A percentile compares a stretch with the other conserved stretches of the same genome.
phyloP scores from a whole-genome alignment of 495 filamentous ascomycete genomes.

The Penicillium turbatum region DNA sequence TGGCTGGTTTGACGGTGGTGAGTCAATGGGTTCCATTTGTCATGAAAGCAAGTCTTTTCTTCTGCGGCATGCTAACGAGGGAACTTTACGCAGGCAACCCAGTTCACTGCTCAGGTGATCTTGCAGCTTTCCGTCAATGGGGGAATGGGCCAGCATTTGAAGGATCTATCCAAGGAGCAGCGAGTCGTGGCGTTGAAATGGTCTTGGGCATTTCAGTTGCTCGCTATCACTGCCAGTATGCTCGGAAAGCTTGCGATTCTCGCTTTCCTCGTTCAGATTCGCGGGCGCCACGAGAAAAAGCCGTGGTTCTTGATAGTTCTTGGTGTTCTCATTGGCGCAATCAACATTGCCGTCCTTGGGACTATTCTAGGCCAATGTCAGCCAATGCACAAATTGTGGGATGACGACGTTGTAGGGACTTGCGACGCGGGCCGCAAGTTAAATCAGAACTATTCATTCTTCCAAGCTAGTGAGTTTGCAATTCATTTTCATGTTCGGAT shows the following conservation, averaged over 20 bases:
- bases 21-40: neutral
- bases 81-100: neutral
- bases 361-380: slow-evolving; percentile 24
- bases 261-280: slow-evolving; percentile 29
- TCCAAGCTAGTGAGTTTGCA: slow-evolving; percentile 23
- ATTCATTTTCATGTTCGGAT: neutral
- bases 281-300: slow-evolving; percentile 22
- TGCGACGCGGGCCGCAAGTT: slow-evolving; percentile 23
- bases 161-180: slow-evolving; percentile 13
- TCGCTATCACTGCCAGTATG: slow-evolving; percentile 24
- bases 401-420: slow-evolving; percentile 18
- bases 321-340: slow-evolving; percentile 16
- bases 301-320: slow-evolving; percentile 28
- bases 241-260: slow-evolving; percentile 33
- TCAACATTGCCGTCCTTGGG: slow-evolving; percentile 23
- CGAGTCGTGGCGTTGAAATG: slow-evolving; percentile 21
- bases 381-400: slow-evolving; percentile 28
- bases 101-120: slow-evolving; percentile 14
- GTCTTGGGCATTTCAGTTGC: slow-evolving; percentile 31
- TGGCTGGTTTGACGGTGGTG: slow-evolving; percentile 14
- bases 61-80: neutral
- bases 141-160: slow-evolving; percentile 28
- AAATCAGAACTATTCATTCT: slow-evolving; percentile 25
- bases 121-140: slow-evolving; percentile 20
- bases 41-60: neutral